Percentiles rank a stretch among this genome's conserved stretches.
Evolutionary conservation across 2,329 filamentous ascomycete species (phyloP).

Genomic region (Rutstroemia sp.): DNA sequence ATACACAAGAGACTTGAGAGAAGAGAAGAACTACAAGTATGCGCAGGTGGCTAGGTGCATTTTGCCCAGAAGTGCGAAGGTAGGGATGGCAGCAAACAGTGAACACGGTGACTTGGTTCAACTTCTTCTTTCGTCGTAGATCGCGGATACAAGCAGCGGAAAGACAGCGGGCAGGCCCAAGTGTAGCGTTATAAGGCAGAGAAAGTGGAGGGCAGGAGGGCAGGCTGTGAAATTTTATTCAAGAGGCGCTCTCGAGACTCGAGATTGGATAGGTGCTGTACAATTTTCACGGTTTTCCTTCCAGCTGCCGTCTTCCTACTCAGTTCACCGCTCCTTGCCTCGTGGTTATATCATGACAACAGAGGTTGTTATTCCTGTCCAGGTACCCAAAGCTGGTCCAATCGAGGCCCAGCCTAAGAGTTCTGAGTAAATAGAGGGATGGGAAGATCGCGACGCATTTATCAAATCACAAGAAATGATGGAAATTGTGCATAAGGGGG

Average conservation of each 20-base stretch:
- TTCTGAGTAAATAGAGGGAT: not conserved
- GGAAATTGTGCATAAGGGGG: conserved; percentile 17
- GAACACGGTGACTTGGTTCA: not conserved
- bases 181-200: not conserved
- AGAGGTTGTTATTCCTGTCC: too few species aligned
- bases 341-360: too few species aligned
- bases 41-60: not conserved
- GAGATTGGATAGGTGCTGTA: too few species aligned
- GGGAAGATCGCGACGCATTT: not conserved
- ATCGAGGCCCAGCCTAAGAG: not conserved
- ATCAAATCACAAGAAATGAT: conserved; percentile 18
- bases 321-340: too few species aligned
- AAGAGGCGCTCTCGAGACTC: not conserved
- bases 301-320: too few species aligned
- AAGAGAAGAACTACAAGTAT: not conserved
- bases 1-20: too few species aligned
- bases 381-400: too few species aligned
- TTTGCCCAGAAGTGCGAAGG: not conserved
- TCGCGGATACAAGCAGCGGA: not conserved
- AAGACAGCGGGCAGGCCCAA: not conserved
- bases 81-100: too few species aligned
- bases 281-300: too few species aligned
- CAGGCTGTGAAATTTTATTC: not conserved
- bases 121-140: not conserved
- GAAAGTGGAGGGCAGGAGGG: not conserved